Base-by-base conservation (phyloP, 2,329 filamentous ascomycete species). In the Penicillium nordicum region DNA sequence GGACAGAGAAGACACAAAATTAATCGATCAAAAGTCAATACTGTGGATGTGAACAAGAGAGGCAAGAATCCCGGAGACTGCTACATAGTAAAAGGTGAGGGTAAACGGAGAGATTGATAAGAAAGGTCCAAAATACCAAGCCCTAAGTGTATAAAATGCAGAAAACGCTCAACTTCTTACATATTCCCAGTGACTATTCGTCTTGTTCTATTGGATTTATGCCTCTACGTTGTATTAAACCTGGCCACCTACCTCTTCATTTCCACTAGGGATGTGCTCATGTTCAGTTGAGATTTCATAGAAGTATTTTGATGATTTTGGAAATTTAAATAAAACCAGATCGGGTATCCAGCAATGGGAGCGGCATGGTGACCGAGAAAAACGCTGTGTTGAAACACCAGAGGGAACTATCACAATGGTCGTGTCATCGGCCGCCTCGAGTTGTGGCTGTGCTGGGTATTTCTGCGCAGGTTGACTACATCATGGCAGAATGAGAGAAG, bases 341-440 rank as follows among this genome's bases (percentile, higher is more conserved):
- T 69, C 61, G 68, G 70, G 69, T 72, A 71, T 72, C 69, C 69
- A 67, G 65, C 62, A 61, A 58, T 59, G 57, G 51, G 56, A 53
- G 55, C 50, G 60, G 56, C 65, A 60, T 55, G 59, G 42, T 62
- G 53, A 50, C 57, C 57, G 29, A 44, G 38, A 59, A 54, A 53
- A 66, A 60, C 46, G 59, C 58, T 64, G 63, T 68, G 65, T 68
- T 69, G 67, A 69, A 68, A 62, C 40, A 63, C 53, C 45, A 45
- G 50, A 48, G 56, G 37, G 10, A 36, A 36, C 38, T 53, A 48
- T 45, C 42, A 57, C 44, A 37, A 37, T 37, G 49, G 60, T 38
- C 49, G 41, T 52, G 50, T 47, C 36, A 45, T 44, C 41, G 54
- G 41, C 46, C 51, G 53, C 41, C 45, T 40, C 36, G 52, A 46